Evolutionary conservation across 768 basidiomycete species (phyloP), one percentile per base, ranked within the genome.

Genomic region (Russula emetica): DNA sequence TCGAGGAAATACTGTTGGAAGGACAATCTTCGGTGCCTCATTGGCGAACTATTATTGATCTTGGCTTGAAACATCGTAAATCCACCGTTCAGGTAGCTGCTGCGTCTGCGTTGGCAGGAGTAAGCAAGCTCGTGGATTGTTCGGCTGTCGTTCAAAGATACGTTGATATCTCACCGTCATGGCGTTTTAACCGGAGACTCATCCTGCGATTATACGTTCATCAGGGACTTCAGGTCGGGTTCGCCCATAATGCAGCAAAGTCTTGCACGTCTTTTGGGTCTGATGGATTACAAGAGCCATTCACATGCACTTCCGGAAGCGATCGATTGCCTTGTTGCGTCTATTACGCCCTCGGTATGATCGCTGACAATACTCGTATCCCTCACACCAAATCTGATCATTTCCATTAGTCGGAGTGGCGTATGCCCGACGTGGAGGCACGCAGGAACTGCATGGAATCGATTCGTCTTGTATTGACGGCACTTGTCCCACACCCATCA

Each of bases 11-110:
- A 61, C 74, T 76, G n/a, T 65, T 76, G 16, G 71, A 76, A 55
- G 67, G 76, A 26, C 70, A 71, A 47, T 77, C 82, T 14, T 75
- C 78, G 44, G 78, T 82, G 18, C 81, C 84, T 4, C 74, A 79
- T 63, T 95, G 92, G 92, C 77, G 78, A 59, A 77, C 80, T 47
- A 76, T 96, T 47, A 74, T 94, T 44, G 86, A 94, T 69, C 76
- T 81, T 60, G 84, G 86, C 20, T 76, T 95, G 63, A 89, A 86
- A 74, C 86, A 91, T 71, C 79, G 85, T 64, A 82, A 76, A 51
- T 69, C 72, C 1, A 70, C 74, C 18, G 90, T 90, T 3, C 95
- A 95, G 74, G 85, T 90, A 68, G 85, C 87, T 9, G 91, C 88
- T 38, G 88, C 92, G 14, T 73, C 72, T 28, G 87, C 90, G 7